Percentiles rank a stretch among this genome's conserved stretches.
Evolutionary conservation across 805 yeast species (phyloP).

Genomic region (Candida sonorensis): DNA sequence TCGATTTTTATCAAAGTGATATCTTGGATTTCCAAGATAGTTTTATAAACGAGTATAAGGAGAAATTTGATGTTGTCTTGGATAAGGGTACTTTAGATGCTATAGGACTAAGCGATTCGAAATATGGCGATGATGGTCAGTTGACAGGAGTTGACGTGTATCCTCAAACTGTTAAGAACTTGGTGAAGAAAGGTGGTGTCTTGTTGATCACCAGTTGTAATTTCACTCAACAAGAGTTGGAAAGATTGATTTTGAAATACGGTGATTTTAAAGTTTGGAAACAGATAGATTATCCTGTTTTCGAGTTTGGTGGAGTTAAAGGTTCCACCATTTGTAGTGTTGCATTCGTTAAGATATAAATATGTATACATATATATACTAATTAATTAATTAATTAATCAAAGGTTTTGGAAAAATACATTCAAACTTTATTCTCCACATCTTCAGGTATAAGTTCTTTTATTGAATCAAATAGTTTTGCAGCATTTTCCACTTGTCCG

Average conservation of each 20-base stretch:
- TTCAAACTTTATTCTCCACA: too few species aligned
- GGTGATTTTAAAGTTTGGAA: slow-evolving; percentile 52
- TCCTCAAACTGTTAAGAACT: slow-evolving; percentile 47
- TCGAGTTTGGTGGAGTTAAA: slow-evolving; percentile 81
- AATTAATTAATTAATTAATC: too few species aligned
- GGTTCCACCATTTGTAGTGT: slow-evolving; percentile 87
- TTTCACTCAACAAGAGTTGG: slow-evolving; percentile 77
- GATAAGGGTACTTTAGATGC: slow-evolving; percentile 98
- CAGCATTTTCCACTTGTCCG: slow-evolving; percentile 53
- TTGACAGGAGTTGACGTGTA: slow-evolving; percentile 54
- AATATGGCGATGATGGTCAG: slow-evolving; percentile 37
- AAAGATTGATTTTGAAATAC: slow-evolving; percentile 38
- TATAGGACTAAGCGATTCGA: slow-evolving; percentile 71
- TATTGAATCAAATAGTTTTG: slow-evolving; percentile 48
- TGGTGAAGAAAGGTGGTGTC: slow-evolving; percentile 53
- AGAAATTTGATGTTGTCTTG: slow-evolving; percentile 62
- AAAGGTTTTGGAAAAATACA: too few species aligned
- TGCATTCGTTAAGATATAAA: slow-evolving; percentile 50
- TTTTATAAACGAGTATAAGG: slow-evolving; percentile 25
- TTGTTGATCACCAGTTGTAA: slow-evolving; percentile 87
- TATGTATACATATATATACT: too few species aligned
- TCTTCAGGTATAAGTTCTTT: slow-evolving; percentile 28
- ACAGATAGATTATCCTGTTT: slow-evolving; percentile 67
- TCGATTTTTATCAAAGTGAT: slow-evolving; percentile 62
- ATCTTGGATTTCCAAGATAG: slow-evolving; percentile 39